Evolutionary conservation across 1,284 basidiomycete species (phyloP), one percentile per base, ranked within the genome.

Genomic region (Ustilago sp.): DNA sequence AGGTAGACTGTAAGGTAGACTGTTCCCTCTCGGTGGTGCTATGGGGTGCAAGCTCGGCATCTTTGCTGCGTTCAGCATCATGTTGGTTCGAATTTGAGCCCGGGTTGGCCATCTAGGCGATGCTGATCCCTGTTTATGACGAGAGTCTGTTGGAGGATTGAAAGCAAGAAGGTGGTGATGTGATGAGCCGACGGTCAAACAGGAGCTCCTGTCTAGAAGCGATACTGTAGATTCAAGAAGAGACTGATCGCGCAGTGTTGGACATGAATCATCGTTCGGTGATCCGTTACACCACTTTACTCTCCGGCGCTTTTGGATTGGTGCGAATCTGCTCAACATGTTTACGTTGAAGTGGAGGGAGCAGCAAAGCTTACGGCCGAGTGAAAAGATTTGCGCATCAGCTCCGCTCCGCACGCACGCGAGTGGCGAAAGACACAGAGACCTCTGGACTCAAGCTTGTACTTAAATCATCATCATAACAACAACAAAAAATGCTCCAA

Each of bases 251-350:
- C 28, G 41, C 55, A 23, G 32, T 57, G 31, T 47, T 57, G 55
- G 39, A 57, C 55, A 57, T 57, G 55, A 57, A 57, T 57, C 55
- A 57, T 57, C 43, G 39, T 57, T 57, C 35, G 53, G 8, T 8
- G 38, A 28, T 28, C 2, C 23, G 23, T 28, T 28, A 35, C 52
- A 35, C 52, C 52, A 38, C 52, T 28, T 54, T 3, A 54, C 12
- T 36, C 8, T 35, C 31, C 23, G 50, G 50, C 50, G 50, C 50
- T 52, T 23, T 2, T 54, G 52, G 34, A 54, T 54, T 35, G 34
- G 13, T 35, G 28, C 35, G 19, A 36, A 9, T 38, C 34, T 13
- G 11, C n/a, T 28, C 4, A 11, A 15, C 8, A 39, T 23, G 45
- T 31, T 50, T 50, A 50, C 0, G 19, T 19, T 19, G 19, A 19